Evolutionary conservation across 495 filamentous ascomycete species (phyloP), one percentile per base, ranked within the genome.

Genomic region (Penicillium parvum): DNA sequence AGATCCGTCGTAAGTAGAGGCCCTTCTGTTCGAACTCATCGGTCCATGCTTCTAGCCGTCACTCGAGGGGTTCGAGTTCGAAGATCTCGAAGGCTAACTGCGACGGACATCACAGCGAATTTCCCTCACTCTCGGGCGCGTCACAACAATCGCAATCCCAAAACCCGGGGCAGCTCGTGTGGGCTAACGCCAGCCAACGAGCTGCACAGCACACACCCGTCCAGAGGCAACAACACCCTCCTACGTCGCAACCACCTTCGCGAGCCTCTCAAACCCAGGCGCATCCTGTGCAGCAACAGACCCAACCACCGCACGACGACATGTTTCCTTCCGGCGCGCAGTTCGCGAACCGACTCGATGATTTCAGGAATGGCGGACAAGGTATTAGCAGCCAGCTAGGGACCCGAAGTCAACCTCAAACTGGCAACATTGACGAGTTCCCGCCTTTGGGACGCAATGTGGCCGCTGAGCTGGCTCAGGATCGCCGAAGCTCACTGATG

Each of bases 401-500:
- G 49, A 45, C 64, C 4, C 63, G 68, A 30, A 60, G 58, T 26
- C 86, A 91, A 45, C 76, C 80, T 15, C 85, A 84, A 46, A 75
- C 79, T 10, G 78, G 70, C 43, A 83, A 75, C 49, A 81, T 84
- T 15, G 88, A 96, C 16, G 89, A 94, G 7, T 94, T 94, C 40
- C 90, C 90, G 30, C 84, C 90, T 8, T 66, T 92, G 38, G 84
- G 86, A 36, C 79, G 86, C 43, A 82, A 79, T 42, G 72, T 74
- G 19, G 77, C 82, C 40, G 81, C 82, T 19, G 88, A 92, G 10
- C 72, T 85, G 43, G 79, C 76, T 19, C 83, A 84, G 47, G 85
- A 88, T 47, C 77, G 81, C 26, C 69, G 73, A 38, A 74, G 69
- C 3, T 78, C 69, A 49, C 52, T 88, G 59, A 79, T 84, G 65